Base-by-base conservation (phyloP, 148 eudicot species). In the Chenopodium formosanum region DNA sequence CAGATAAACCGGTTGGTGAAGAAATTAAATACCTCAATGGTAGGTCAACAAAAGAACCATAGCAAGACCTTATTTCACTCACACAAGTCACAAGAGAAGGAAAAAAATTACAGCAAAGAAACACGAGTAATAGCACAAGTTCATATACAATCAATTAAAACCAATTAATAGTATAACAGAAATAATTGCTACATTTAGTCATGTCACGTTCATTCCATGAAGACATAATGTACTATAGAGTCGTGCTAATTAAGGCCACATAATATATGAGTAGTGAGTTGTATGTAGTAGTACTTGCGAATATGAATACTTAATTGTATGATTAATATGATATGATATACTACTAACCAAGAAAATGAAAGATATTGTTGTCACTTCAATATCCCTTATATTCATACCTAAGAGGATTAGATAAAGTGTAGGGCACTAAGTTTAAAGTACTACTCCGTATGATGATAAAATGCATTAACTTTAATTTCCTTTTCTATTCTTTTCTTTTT, bases 131-230 rank as follows among this genome's bases (percentile, higher is more conserved):
- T n/a, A 44, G 17, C 73, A 5, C 25, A 20, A 62, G 44, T 5
- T 17, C 73, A 9, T 10, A 72, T 22, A 4, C 1, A 9, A 52
- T 2, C 56, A 52, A 52, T 37, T 37, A 2, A 12, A 66, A 25
- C 17, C 70, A 7, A 25, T 23, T 27, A 56, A 4, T 56, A 56
- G 9, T 68, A 68, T 37, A 5, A 5, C 7, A 37, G 44, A 19
- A 31, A 29, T 13, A 31, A 29, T 13, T 69, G 22, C 22, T 5
- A 23, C 1, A 31, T 69, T 29, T 16, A 8, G 9, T 14, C n/a
- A 22, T 37, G 20, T 70, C 74, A 70, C 74, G 74, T 70, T 37
- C 74, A 70, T 1, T 70, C 50, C 74, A 40, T 70, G 74, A 70
- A 70, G 14, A 1, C 25, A 20, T 37, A 37, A 37, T 70, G 50